Conservation (phyloP, 2,329 filamentous ascomycete species). For the Clonostachys solani region DNA sequence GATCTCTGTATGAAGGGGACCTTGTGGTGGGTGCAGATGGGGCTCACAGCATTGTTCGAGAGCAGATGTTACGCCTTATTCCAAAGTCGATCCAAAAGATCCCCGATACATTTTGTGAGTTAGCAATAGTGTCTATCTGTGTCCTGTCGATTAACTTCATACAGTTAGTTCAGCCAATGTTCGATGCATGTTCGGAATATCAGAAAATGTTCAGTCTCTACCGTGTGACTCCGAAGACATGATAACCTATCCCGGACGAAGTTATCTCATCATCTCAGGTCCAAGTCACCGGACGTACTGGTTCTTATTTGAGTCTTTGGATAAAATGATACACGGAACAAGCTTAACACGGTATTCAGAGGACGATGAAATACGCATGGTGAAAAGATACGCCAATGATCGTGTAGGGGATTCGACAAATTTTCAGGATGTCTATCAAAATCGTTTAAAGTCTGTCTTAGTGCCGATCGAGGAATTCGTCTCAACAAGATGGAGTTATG, state of each 20-base stretch:
- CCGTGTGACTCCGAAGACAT: conserved; percentile 9
- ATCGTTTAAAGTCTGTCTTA: conserved; percentile 15
- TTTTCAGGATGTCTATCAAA: conserved; percentile 19
- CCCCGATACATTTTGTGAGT: background rate
- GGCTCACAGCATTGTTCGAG: conserved; percentile 27
- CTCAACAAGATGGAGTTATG: conserved; percentile 22
- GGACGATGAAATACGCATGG: conserved; percentile 20
- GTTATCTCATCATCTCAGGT: conserved; percentile 19
- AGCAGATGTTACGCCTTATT: conserved; percentile 14
- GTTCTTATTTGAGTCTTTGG: conserved; percentile 24
- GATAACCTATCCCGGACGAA: conserved; percentile 11
- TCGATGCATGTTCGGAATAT: conserved; percentile 29
- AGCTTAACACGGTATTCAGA: conserved; percentile 24
- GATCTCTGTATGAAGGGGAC: too few relatives aligned
- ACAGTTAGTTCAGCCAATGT: conserved; percentile 14
- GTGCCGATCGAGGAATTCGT: conserved; percentile 24
- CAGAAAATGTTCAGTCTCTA: conserved; percentile 15
- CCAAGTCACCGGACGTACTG: conserved; percentile 23
- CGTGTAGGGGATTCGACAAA: conserved; percentile 13
- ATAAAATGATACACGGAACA: conserved; percentile 16
- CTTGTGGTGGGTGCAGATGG: conserved; percentile 33
- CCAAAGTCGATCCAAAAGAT: too few relatives aligned
- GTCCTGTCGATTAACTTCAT: conserved; percentile 9
- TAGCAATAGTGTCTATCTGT: conserved; percentile 3
- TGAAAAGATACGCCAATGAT: conserved; percentile 11